Percentiles rank a stretch among this genome's conserved stretches.
phyloP scores from a whole-genome alignment of 2,329 filamentous ascomycete genomes.

The Colletotrichum sp. region DNA sequence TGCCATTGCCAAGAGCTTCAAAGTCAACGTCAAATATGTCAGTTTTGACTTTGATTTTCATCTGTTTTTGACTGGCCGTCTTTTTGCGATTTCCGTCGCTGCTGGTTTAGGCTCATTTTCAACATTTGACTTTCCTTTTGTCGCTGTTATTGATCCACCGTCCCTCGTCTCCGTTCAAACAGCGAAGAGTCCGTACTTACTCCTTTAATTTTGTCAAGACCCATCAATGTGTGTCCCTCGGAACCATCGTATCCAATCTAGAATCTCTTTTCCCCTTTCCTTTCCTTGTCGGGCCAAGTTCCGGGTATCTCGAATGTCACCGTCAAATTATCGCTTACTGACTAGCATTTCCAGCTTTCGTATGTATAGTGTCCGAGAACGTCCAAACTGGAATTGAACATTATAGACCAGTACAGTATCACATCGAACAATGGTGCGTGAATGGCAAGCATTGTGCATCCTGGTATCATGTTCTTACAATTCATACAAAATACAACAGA shows the following conservation, averaged over 20 bases:
- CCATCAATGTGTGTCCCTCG: no score
- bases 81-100: neutral
- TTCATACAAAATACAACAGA: neutral
- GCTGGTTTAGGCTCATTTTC: neutral
- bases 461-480: neutral
- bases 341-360: neutral
- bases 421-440: neutral
- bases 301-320: no score
- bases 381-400: neutral
- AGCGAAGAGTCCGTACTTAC: neutral
- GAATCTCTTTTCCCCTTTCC: no score
- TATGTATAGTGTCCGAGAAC: neutral
- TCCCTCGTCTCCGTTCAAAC: neutral
- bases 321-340: neutral
- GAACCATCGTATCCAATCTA: no score
- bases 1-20: neutral
- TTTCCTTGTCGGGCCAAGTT: no score
- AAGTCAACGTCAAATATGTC: neutral
- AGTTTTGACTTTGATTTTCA: neutral
- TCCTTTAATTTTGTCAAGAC: no score
- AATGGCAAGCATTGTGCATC: neutral
- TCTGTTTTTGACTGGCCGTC: neutral
- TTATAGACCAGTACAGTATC: neutral
- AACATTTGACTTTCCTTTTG: neutral
- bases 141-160: neutral